These are phyloP conservation scores for Colletotrichum gigasporum DNA, from an alignment of 2,329 filamentous ascomycete genomes.

Conservation along the genomic window DNA sequence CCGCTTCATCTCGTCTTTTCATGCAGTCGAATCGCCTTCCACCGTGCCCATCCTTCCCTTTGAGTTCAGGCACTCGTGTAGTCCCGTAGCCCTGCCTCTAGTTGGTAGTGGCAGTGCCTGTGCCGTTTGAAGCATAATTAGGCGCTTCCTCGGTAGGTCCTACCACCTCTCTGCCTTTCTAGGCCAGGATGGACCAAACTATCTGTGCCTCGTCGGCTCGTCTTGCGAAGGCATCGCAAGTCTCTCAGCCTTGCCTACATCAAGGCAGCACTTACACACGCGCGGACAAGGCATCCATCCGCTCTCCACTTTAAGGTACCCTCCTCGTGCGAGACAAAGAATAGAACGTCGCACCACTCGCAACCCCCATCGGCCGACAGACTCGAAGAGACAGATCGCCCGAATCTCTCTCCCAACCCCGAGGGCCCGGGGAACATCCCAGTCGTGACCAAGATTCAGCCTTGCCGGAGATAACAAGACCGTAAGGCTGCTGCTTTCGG, in stretches of 20 bases:
- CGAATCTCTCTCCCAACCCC: background rate
- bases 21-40: constrained; percentile 18
- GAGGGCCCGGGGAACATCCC: constrained; percentile 7
- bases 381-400: constrained; percentile 22
- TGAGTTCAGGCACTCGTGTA: constrained; percentile 22
- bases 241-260: too few species aligned
- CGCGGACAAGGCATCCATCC: background rate
- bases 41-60: constrained; percentile 16
- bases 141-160: background rate
- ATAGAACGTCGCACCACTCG: constrained; percentile 14
- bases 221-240: background rate
- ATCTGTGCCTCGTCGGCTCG: background rate
- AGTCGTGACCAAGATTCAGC: constrained; percentile 11
- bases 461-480: constrained; percentile 15
- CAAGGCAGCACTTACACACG: constrained; percentile 17
- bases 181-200: background rate
- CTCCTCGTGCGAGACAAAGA: constrained; percentile 18
- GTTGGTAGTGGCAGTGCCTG: constrained; percentile 2
- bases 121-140: background rate
- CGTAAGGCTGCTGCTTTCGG: background rate
- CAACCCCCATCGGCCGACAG: background rate
- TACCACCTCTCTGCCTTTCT: background rate
- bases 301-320: constrained; percentile 10
- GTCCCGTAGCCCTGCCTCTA: background rate
- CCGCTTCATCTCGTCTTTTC: constrained; percentile 26